phyloP scores from a whole-genome alignment of 2,329 filamentous ascomycete genomes.

The Capronia epimyces region DNA sequence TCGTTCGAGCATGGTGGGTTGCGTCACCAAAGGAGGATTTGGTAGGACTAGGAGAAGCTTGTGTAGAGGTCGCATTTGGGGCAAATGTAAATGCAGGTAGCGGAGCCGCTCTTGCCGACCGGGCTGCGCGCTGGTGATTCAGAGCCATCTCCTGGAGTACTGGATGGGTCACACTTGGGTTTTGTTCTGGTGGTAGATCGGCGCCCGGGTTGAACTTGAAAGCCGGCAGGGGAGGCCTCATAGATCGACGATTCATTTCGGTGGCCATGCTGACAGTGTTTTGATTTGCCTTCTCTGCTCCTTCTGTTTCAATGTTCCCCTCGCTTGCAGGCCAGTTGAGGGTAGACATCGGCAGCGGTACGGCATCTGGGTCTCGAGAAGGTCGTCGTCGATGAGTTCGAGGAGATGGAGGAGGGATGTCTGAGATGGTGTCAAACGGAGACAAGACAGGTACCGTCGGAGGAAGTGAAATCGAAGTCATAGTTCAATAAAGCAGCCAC shows the following conservation, averaged over 20 bases:
- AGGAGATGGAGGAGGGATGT: conserved; percentile 19
- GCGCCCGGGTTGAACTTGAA: conserved; percentile 31
- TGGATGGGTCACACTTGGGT: conserved; percentile 28
- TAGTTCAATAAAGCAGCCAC: conserved; percentile 51
- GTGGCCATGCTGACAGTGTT: conserved; percentile 2
- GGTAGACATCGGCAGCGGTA: conserved; percentile 24
- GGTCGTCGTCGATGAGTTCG: conserved; percentile 17
- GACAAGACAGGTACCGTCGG: conserved; percentile 14
- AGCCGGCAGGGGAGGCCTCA: conserved; percentile 22
- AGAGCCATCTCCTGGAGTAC: conserved; percentile 30
- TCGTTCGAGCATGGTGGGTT: conserved; percentile 30
- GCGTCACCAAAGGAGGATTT: conserved; percentile 18
- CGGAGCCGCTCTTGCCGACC: conserved; percentile 26
- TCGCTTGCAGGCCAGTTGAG: conserved; percentile 26
- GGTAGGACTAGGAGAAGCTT: conserved; percentile 28
- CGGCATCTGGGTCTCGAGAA: conserved; percentile 25
- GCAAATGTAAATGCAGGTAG: conserved; percentile 29
- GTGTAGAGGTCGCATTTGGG: conserved; percentile 13
- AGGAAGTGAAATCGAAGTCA: conserved; percentile 24
- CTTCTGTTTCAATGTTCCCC: conserved; percentile 4
- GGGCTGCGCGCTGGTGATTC: conserved; percentile 27
- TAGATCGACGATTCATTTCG: conserved; percentile 12
- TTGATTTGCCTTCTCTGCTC: conserved; percentile 3
- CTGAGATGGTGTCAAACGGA: conserved; percentile 13
- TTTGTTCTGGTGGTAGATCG: conserved; percentile 20